Conservation (phyloP, 192 early-diverging fungal species). For the Backusella australiensis region DNA sequence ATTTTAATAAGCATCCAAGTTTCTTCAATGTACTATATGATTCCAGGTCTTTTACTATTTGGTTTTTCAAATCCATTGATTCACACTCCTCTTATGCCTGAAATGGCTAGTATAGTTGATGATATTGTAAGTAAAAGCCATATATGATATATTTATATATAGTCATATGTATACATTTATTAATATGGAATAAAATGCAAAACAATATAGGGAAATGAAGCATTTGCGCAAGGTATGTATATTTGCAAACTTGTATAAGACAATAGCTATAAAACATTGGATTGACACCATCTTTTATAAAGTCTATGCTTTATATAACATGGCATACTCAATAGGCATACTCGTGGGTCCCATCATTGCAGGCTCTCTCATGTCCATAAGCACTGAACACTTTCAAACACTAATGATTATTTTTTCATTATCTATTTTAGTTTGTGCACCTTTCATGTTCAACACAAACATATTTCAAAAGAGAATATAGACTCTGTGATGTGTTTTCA, state of each 20-base stretch:
- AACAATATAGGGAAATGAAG: background rate
- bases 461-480: background rate
- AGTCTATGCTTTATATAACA: background rate
- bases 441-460: background rate
- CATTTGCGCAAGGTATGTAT: constrained; percentile 1
- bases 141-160: background rate
- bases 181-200: background rate
- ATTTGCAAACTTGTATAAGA: background rate
- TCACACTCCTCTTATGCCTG: constrained; percentile 61
- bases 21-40: constrained; percentile 30
- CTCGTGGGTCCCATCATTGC: background rate
- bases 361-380: background rate
- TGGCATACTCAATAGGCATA: background rate
- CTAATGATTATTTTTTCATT: background rate
- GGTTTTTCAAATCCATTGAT: constrained; percentile 48
- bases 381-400: background rate
- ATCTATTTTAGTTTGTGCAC: background rate
- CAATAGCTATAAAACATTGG: background rate
- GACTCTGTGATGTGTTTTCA: background rate
- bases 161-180: background rate
- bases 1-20: constrained; percentile 38
- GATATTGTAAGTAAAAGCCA: constrained; percentile 48
- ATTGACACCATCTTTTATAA: background rate
- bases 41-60: constrained; percentile 44
- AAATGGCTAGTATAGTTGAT: constrained; percentile 63